Evolutionary conservation across 208 protist species (phyloP), one percentile per base, ranked within the genome.

Genomic region (Leptomonas pyrrhocoris): DNA sequence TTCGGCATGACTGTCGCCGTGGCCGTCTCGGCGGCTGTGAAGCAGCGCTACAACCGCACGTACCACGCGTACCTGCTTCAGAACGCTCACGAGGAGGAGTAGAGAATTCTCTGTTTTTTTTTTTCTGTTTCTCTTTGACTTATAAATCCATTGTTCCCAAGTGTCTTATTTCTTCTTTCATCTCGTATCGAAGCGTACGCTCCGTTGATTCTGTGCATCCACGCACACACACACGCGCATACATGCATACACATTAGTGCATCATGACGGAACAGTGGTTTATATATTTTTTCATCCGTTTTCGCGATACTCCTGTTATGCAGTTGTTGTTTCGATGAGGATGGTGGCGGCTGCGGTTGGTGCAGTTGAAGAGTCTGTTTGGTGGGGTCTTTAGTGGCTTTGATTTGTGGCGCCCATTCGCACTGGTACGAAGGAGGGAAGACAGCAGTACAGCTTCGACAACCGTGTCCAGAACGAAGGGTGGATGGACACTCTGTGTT

Each of bases 21-120:
- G 18, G 85, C 82, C 13, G 72, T 95, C 16, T 81, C 80, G 42
- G 85, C 85, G 0, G 74, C 77, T 12, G 87, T 95, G 53, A 89
- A 86, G 59, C 85, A 95, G 73, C 83, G 85, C 31, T 95, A 95
- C 80, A 92, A 92, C 68, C 81, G 90, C 58, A 89, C 85, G 30
- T 90, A 90, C 68, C 83, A 86, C 46, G 71, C 67, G 8, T 88
- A 91, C 60, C 61, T 91, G 2, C 25, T 71, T 23, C 70, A 81
- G 54, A 78, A 74, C 30, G 46, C 63, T 31, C 51, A 79, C 15
- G 66, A 62, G 25, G 55, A 74, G 34, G 64, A 74, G 19, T 1
- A 55, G 43, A 40, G 34, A 25, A 51, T 31, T 25, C 13, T 25
- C 43, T n/a, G 18, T 28, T 61, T 36, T 74, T 7, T 34, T n/a